Evolutionary conservation across 108 stramenopile genomes (phyloP).

Genomic region (Bacterosira constricta): DNA sequence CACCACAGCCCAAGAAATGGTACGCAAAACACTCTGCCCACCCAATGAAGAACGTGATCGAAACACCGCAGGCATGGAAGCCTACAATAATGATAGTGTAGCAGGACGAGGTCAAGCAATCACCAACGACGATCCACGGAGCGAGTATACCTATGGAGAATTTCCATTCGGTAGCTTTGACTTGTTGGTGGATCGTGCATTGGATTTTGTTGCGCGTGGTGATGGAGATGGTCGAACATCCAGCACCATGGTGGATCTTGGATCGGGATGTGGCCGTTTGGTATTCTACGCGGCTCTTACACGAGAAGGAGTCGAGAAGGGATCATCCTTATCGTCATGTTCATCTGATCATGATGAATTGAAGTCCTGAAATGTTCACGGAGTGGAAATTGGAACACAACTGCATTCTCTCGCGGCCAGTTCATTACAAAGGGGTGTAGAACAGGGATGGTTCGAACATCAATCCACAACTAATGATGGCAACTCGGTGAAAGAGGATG

Average conservation of each 20-base stretch:
- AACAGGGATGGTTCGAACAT: slow-evolving; percentile 29
- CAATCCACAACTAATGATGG: neutral
- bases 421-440: slow-evolving; percentile 36
- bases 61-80: neutral
- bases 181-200: slow-evolving; percentile 59
- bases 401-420: slow-evolving; percentile 60
- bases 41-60: neutral
- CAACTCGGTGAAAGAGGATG: neutral
- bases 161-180: slow-evolving; percentile 79
- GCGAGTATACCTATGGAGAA: slow-evolving; percentile 74
- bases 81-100: neutral
- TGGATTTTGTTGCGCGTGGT: slow-evolving; percentile 10
- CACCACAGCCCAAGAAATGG: neutral
- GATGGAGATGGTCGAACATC: too few relatives aligned
- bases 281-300: slow-evolving; percentile 66
- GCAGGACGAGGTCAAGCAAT: neutral
- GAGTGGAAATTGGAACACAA: slow-evolving; percentile 65
- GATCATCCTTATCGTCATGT: neutral
- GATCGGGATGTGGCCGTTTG: slow-evolving; percentile 77
- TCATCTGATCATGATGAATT: neutral
- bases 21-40: neutral
- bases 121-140: slow-evolving; percentile 57
- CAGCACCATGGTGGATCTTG: slow-evolving; percentile 66
- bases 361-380: slow-evolving; percentile 59
- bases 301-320: slow-evolving; percentile 10